Evolutionary conservation across 2,329 filamentous ascomycete species (phyloP).

Genomic region (Penicillium concentricum): DNA sequence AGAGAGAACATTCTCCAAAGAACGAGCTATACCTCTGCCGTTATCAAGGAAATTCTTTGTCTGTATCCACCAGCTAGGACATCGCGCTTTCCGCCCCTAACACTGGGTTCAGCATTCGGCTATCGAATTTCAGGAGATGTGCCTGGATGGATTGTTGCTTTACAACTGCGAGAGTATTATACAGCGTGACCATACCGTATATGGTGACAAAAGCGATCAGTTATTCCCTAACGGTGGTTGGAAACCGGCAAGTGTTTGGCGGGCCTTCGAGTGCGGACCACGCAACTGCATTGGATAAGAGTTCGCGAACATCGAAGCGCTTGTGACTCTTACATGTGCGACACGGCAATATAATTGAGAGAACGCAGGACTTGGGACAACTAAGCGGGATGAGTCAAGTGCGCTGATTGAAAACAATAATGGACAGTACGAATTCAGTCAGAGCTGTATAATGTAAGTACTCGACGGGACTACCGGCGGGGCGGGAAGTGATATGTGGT

Average conservation of each 20-base stretch:
- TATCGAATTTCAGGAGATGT: slow-evolving; percentile 1
- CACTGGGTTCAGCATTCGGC: slow-evolving; percentile 7
- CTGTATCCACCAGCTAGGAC: slow-evolving; percentile 47
- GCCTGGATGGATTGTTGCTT: not conserved
- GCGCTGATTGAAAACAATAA: not conserved
- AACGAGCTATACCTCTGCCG: slow-evolving; percentile 52
- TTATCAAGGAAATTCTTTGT: slow-evolving; percentile 56
- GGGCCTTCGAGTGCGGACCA: slow-evolving; percentile 51
- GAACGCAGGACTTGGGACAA: slow-evolving; percentile 18
- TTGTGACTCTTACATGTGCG: slow-evolving; percentile 17
- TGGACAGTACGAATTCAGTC: not conserved
- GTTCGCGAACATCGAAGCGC: slow-evolving; percentile 47
- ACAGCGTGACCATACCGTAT: slow-evolving; percentile 20
- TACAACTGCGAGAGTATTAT: slow-evolving; percentile 9
- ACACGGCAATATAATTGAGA: slow-evolving; percentile 16
- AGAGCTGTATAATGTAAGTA: not conserved
- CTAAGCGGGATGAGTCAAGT: not conserved
- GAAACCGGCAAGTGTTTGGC: slow-evolving; percentile 44
- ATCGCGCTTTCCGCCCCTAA: slow-evolving; percentile 10
- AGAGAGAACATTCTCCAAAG: slow-evolving; percentile 45
- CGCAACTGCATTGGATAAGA: slow-evolving; percentile 53
- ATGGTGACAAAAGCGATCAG: slow-evolving; percentile 13
- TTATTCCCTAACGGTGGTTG: slow-evolving; percentile 41
- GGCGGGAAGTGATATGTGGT: not conserved
- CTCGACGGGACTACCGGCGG: not conserved